phyloP scores from a whole-genome alignment of 371 early-diverging fungal genomes.

The Batkoa obscura region DNA sequence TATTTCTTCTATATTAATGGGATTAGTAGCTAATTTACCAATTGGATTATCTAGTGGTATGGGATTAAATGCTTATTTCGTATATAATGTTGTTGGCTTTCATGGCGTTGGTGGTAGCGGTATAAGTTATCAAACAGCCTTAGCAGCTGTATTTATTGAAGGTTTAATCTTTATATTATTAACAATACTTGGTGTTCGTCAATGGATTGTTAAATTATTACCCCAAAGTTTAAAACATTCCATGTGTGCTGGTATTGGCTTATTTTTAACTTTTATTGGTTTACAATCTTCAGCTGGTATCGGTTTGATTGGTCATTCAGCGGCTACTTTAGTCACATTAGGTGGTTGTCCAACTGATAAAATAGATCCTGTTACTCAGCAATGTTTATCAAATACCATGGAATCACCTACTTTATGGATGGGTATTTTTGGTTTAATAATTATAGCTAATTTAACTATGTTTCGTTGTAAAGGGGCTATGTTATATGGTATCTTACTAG shows the following conservation, averaged over 20 bases:
- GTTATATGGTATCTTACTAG: constrained; percentile 42
- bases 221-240: constrained; percentile 52
- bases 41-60: constrained; percentile 61
- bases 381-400: constrained; percentile 35
- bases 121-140: constrained; percentile 40
- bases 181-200: constrained; percentile 51
- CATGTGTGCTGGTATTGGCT: constrained; percentile 55
- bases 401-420: constrained; percentile 44
- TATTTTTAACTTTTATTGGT: constrained; percentile 54
- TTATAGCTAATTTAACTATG: constrained; percentile 37
- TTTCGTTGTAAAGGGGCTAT: constrained; percentile 53
- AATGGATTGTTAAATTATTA: constrained; percentile 51
- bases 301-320: constrained; percentile 35
- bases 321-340: constrained; percentile 41
- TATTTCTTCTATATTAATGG: constrained; percentile 17
- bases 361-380: constrained; percentile 24
- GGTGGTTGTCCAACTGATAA: constrained; percentile 39
- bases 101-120: constrained; percentile 53
- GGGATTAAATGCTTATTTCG: constrained; percentile 67
- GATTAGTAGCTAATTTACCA: constrained; percentile 50
- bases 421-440: constrained; percentile 46
- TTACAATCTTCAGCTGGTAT: constrained; percentile 57
- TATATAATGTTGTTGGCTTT: constrained; percentile 57
- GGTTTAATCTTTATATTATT: constrained; percentile 50
- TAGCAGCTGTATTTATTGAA: constrained; percentile 63